Percentiles rank a stretch among this genome's conserved stretches.
Evolutionary conservation across 2,329 filamentous ascomycete species (phyloP).

Genomic region (Fusarium sp.): DNA sequence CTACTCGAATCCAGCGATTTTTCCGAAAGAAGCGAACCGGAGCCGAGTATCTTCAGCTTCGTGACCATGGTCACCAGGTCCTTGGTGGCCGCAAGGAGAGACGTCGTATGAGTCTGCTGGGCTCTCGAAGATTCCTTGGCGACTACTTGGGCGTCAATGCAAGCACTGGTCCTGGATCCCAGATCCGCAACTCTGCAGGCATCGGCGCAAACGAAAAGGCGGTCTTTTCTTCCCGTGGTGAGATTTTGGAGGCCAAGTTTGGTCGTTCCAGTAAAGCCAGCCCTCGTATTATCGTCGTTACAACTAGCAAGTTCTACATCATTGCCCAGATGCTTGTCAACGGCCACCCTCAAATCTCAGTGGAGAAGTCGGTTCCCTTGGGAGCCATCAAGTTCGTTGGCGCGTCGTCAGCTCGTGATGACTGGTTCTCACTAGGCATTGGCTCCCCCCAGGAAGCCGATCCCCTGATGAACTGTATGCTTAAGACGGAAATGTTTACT

Average conservation of each 20-base stretch:
- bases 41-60: constrained; percentile 86
- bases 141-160: constrained; percentile 94
- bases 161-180: constrained; percentile 79
- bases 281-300: constrained; percentile 85
- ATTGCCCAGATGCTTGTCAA: constrained; percentile 87
- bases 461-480: constrained; percentile 89
- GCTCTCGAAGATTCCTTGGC: constrained; percentile 90
- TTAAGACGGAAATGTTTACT: constrained; percentile 98
- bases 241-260: constrained; percentile 92
- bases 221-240: constrained; percentile 90
- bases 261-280: constrained; percentile 95
- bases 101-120: constrained; percentile 88
- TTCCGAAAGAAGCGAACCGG: constrained; percentile 95
- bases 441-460: constrained; percentile 93
- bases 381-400: constrained; percentile 91
- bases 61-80: constrained; percentile 87
- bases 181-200: constrained; percentile 80
- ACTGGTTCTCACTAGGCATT: constrained; percentile 95
- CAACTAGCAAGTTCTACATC: constrained; percentile 87
- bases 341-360: constrained; percentile 80
- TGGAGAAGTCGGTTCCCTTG: constrained; percentile 84
- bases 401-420: constrained; percentile 84
- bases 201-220: constrained; percentile 78
- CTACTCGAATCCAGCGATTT: constrained; percentile 92
- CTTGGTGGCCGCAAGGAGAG: constrained; percentile 90